Evolutionary conservation across 129 eudicot genomes (phyloP), one percentile per base, ranked within the genome.

Genomic region (Chrysanthemum lavandulifolium): DNA sequence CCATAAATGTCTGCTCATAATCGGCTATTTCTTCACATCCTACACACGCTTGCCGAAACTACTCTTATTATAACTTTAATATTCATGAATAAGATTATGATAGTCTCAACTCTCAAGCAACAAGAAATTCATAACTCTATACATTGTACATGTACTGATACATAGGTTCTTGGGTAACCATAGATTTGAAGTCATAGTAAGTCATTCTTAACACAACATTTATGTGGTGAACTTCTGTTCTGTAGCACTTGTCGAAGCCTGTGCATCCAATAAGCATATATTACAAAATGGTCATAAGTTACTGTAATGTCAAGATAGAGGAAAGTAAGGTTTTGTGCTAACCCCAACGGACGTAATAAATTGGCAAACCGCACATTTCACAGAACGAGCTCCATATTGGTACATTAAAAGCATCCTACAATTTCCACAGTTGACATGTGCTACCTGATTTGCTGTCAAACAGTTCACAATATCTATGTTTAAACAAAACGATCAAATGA

Each of bases 371-470:
- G 96, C 96, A 76, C 96, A 89, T 81, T 84, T 89, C 14, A 89
- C 96, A 21, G 92, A 89, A 31, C 85, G 80, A 6, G 92, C 96
- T 49, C 96, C 96, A 48, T 86, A 89, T 59, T 80, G 96, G 64
- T 89, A 89, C 96, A 89, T 89, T 79, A 89, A 72, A 77, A 89
- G 75, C 92, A 82, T 86, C 69, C 88, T 78, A 60, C 96, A 89
- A 78, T 82, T 89, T 67, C 90, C 96, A 74, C 96, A 89, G 62
- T 86, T 89, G 73, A 89, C 96, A 76, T 89, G 96, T 52, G 96
- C 96, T 65, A 89, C 90, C 67, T 89, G 96, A 81, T 89, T 89
- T 82, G 96, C 96, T 89, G 88, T 60, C 57, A 72, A 52, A 33
- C 47, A 8, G 16, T 19, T 61, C 47, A 68, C 33, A 65, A 11